Base-by-base conservation (phyloP, 805 yeast genomes). In the Zygotorulaspora chibaensis region DNA sequence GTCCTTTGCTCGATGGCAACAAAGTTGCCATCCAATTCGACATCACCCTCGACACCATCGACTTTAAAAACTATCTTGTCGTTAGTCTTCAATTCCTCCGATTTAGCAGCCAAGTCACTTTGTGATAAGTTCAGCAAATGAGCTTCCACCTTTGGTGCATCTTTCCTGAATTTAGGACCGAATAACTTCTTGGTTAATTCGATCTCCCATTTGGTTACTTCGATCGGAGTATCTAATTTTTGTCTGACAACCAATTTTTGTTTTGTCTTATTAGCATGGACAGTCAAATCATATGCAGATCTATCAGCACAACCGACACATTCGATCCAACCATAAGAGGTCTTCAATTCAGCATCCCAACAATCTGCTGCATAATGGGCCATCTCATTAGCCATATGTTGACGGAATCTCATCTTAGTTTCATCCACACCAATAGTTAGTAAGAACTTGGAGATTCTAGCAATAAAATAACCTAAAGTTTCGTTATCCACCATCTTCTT, bases 281-380 rank as follows among this genome's bases (percentile, higher is more conserved):
- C 99, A 40, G 91, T 79, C 69, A 93, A 80, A 73, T 93, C 99
- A 66, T 88, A 93, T 35, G 99, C 99, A 38, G 96, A 87, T 75
- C 99, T 83, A 73, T 93, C 99, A 55, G 99, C 99, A 75, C 98
- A 93, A 57, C 99, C 99, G 66, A 93, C 97, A 82, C 99, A 95
- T 75, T 93, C 99, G 60, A 93, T 87, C 99, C 99, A 93, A 60
- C 99, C 99, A 61, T 88, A 93, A 28, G 96, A 87, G 35, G 96
- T 83, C 59, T 86, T 83, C 61, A 93, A 76, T 75, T 93, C 99
- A 55, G 96, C 97, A 73, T 93, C 99, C 99, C 99, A 93, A 76
- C 99, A 93, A 73, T 93, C 99, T 57, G 95, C 83, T 50, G 99
- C 99, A 69, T 93, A 93, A 70, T 93, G 99, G 15, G 99, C 99